Evolutionary conservation across 2,329 filamentous ascomycete genomes (phyloP), one percentile per base, ranked within the genome.

Genomic region (Xylaria sp.): DNA sequence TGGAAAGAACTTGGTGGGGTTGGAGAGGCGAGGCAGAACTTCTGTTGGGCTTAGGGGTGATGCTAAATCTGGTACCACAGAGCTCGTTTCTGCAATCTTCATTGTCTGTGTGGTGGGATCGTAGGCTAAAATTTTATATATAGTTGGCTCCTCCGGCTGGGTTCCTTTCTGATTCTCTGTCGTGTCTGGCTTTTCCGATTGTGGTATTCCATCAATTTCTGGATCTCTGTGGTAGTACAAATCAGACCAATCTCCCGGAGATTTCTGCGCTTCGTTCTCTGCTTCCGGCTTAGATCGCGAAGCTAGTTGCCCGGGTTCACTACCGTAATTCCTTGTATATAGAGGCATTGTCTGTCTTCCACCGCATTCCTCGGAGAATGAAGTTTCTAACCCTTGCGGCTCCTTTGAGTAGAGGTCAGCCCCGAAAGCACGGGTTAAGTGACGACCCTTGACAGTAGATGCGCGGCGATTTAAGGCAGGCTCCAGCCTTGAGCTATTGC

Each of bases 61-160:
- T n/a, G 83, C 76, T 5, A 73, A 75, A 49, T 83, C 80, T 0
- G 79, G 75, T 1, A 83, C 80, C 2, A 80, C 75, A 3, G 87
- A 88, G 1, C 82, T 84, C 1, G 86, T 88, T 65, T 89, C 86
- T 5, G 86, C 86, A 3, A 82, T 79, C 43, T 78, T 82, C 67
- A 91, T 79, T 11, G 77, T 77, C 66, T 88, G 81, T 67, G 82
- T 86, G 8, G 77, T 78, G 1, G 84, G 78, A 66, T 91, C 86
- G 68, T 88, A 90, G 1, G 86, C 88, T 5, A 92, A 79, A 33
- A 91, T 82, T 71, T 86, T 90, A 78, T 90, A 91, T 3, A 83
- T 58, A 5, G 70, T 72, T 15, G 70, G 68, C 17, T 72, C 64
- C 8, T 67, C 51, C 10, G 41, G 58, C 49, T 44, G 53, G 3